These are phyloP conservation scores for Scytalidium lignicola DNA, from an alignment of 2,329 filamentous ascomycete genomes.

Conservation along the genomic window DNA sequence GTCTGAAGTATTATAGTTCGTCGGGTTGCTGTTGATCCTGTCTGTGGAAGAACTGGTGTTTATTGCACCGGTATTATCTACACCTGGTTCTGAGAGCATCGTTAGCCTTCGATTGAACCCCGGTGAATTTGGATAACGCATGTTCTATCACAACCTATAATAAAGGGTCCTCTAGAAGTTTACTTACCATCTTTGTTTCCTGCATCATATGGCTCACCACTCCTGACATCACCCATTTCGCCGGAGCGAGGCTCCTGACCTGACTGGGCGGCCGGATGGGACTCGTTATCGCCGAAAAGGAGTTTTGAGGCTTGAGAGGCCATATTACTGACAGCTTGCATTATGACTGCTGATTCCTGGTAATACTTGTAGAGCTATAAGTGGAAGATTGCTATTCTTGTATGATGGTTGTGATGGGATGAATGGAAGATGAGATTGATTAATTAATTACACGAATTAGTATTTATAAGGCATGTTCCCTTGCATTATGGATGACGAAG, in stretches of 20 bases:
- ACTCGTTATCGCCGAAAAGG: conserved; percentile 33
- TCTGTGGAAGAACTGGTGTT: background rate
- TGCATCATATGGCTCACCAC: conserved; percentile 70
- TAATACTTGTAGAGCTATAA: too few relatives aligned
- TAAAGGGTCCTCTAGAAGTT: too few relatives aligned
- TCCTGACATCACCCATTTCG: conserved; percentile 58
- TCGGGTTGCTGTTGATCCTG: background rate
- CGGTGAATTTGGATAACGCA: too few relatives aligned
- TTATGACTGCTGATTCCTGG: conserved; percentile 25
- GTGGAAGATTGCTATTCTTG: too few relatives aligned
- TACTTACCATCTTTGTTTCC: conserved; percentile 63
- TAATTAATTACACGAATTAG: too few relatives aligned
- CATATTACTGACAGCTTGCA: conserved; percentile 61
- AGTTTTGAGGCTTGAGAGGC: conserved; percentile 37
- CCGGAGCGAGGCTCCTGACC: conserved; percentile 68
- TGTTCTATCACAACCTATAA: too few relatives aligned
- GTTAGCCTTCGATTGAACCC: too few relatives aligned
- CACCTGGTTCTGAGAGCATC: background rate
- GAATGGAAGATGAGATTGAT: too few relatives aligned
- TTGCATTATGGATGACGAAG: too few relatives aligned
- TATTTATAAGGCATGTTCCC: too few relatives aligned
- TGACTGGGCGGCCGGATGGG: conserved; percentile 6
- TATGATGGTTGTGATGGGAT: too few relatives aligned
- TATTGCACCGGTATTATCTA: conserved; percentile 15
- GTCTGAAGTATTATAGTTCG: background rate